Evolutionary conservation across 169 alveolate species (phyloP), one percentile per base, ranked within the genome.

Genomic region (Perkinsus marinus): DNA sequence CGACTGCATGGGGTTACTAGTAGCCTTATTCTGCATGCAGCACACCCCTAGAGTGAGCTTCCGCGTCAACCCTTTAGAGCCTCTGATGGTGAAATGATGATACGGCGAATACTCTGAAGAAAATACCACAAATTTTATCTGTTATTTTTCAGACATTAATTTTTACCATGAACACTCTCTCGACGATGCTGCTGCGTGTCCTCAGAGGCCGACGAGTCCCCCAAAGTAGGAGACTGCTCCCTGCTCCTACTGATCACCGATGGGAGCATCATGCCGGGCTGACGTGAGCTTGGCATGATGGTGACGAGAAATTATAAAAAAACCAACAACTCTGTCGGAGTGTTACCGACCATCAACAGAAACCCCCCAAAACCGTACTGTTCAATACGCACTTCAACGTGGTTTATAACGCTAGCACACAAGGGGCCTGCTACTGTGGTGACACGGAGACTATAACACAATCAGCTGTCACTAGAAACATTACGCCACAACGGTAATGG

Each of bases 21-120:
- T 96, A 41, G 96, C 97, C 93, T 97, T 97, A 47, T 94, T 94
- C 47, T 94, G 97, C 98, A 96, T 96, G 94, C 98, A 98, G 92
- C 98, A 97, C 39, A 97, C 96, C 68, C 98, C 98, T 68, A 96
- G 94, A 7, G 96, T 96, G 89, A 95, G 96, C 68, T 92, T 92
- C 30, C 96, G 92, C 89, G 93, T 91, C 92, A 95, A 93, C 0
- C 94, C 95, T 90, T 91, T 90, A 57, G 92, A 57, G 7, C 79
- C 79, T 57, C 93, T 89, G 90, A 94, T 36, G 91, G 92, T 19
- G 92, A 93, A 13, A 91, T 13, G 41, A 13, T 39, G 22, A 39
- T 39, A 39, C 0, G 22, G 37, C 17, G 37, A 46, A 0, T 39
- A 39, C 0, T 38, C 43, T 7, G 47, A 13, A 0, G 0, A 13